Base-by-base conservation (phyloP, 2,329 filamentous ascomycete species). In the Pestalotiopsis sp. region DNA sequence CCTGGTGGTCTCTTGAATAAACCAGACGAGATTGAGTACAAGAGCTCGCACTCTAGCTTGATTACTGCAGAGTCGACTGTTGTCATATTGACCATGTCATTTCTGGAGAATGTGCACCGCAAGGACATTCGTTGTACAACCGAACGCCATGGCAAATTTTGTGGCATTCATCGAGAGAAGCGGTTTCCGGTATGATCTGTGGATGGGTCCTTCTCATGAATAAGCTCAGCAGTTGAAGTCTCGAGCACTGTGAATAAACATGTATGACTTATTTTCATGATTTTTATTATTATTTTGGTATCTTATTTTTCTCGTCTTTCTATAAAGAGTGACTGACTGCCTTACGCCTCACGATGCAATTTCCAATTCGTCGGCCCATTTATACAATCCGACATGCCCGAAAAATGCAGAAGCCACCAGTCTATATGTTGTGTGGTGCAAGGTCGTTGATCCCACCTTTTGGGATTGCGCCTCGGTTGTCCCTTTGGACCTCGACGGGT, bases 331-430 rank as follows among this genome's bases (percentile, higher is more conserved):
- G 20, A 22, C 30, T 22, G 20, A 22, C 30, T 38, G 61, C 48
- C 48, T 39, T 30, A 56, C 24, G 61, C 20, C 61, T 64, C 61
- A 38, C 20, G 11, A 26, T 48, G 39, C n/a, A 35, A 38, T n/a
- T 59, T 26, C 58, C 26, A 61, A n/a, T 26, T 61, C 4, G 58
- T 38, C 48, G 62, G 62, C 62, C 48, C 62, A 56, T 65, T 55
- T 65, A 38, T 65, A 65, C 62, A 65, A 48, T 65, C 48, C 48
- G 24, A 56, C 59, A n/a, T 52, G 17, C 17, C 55, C 26, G 20
- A 35, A 20, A 35, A 35, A 61, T 61, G 26, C 58, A 61, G 58
- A 20, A 35, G 58, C 30, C 20, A 39, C 38, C 61, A 48, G 17
- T 26, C 61, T 52, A 13, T 61, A 17, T 61, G 26, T n/a, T 48